Percentiles rank a stretch among this genome's conserved stretches.
These are phyloP conservation scores for Starmera caribaea DNA, from an alignment of 805 yeast species.

Conservation along the genomic window DNA sequence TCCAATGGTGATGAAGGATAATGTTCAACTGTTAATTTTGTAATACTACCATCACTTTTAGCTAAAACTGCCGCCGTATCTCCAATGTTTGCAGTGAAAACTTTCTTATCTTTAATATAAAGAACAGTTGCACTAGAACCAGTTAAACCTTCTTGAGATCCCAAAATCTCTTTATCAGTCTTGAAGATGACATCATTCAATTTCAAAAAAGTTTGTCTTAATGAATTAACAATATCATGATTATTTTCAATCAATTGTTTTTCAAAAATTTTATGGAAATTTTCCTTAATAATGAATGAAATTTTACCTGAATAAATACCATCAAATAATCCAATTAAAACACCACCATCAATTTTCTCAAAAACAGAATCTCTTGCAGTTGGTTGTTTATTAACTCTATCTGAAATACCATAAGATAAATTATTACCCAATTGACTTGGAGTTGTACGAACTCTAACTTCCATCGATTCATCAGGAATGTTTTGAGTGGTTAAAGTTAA, in stretches of 20 bases:
- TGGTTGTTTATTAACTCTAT: conserved; percentile 64
- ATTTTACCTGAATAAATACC: conserved; percentile 63
- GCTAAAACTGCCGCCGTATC: conserved; percentile 79
- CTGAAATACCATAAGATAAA: conserved; percentile 87
- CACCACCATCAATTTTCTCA: conserved; percentile 78
- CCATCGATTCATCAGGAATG: conserved; percentile 80
- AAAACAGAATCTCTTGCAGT: conserved; percentile 77
- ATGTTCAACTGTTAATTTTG: conserved; percentile 66
- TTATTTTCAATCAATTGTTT: conserved; percentile 44
- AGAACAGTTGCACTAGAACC: conserved; percentile 84
- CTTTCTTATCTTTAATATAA: conserved; percentile 58
- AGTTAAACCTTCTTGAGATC: conserved; percentile 60
- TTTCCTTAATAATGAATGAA: conserved; percentile 63
- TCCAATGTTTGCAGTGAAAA: conserved; percentile 85
- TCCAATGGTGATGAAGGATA: conserved; percentile 73
- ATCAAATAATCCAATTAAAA: conserved; percentile 74
- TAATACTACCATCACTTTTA: conserved; percentile 70
- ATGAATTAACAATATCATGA: conserved; percentile 53
- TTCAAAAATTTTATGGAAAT: conserved; percentile 57
- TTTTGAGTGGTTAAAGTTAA: conserved; percentile 84
- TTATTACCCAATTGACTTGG: conserved; percentile 61
- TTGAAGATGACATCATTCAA: conserved; percentile 66
- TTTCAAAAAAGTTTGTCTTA: conserved; percentile 71
- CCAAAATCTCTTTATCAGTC: conserved; percentile 33
- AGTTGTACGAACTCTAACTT: conserved; percentile 82